A percentile compares a stretch with the other conserved stretches of the same genome.
These are phyloP conservation scores for Erysimum cheiranthoides DNA, from an alignment of 345 rosid species.

Conservation along the genomic window DNA sequence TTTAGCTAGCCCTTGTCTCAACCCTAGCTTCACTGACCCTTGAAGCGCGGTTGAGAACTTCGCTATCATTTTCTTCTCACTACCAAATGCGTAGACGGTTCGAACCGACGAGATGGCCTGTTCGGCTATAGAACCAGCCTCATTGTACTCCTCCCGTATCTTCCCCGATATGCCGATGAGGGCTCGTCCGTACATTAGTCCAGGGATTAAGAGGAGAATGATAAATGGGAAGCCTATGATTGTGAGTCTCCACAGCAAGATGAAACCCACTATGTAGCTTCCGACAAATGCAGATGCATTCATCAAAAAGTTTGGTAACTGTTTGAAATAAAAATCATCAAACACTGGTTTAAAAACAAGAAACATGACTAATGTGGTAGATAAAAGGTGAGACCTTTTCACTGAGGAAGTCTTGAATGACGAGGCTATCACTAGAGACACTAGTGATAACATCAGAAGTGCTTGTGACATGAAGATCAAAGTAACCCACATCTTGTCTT, in stretches of 20 bases:
- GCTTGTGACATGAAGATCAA: slow-evolving; percentile 71
- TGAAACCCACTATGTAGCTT: slow-evolving; percentile 84
- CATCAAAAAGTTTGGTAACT: slow-evolving; percentile 90
- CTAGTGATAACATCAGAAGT: slow-evolving; percentile 88
- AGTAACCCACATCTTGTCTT: slow-evolving; percentile 57
- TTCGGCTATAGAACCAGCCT: too few species aligned
- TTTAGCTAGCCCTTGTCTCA: too few species aligned
- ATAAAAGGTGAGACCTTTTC: slow-evolving; percentile 66
- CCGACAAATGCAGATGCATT: slow-evolving; percentile 77
- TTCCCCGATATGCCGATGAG: slow-evolving; percentile 76
- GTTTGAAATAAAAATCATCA: slow-evolving; percentile 9
- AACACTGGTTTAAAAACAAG: slow-evolving; percentile 45
- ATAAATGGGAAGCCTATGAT: slow-evolving; percentile 83
- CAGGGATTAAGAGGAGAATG: slow-evolving; percentile 84
- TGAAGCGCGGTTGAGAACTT: too few species aligned
- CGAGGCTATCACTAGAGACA: slow-evolving; percentile 86
- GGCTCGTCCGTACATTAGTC: slow-evolving; percentile 80
- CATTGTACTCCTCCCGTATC: too few species aligned
- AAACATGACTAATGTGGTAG: not conserved
- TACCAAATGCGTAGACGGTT: too few species aligned
- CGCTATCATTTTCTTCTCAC: not conserved
- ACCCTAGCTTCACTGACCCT: too few species aligned
- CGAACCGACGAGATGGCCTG: too few species aligned
- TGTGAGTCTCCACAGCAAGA: slow-evolving; percentile 85
- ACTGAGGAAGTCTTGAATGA: slow-evolving; percentile 91